A percentile compares a stretch with the other conserved stretches of the same genome.
Conservation (phyloP, 1,139 yeast genomes). For the Geotrichum histeridarum region DNA sequence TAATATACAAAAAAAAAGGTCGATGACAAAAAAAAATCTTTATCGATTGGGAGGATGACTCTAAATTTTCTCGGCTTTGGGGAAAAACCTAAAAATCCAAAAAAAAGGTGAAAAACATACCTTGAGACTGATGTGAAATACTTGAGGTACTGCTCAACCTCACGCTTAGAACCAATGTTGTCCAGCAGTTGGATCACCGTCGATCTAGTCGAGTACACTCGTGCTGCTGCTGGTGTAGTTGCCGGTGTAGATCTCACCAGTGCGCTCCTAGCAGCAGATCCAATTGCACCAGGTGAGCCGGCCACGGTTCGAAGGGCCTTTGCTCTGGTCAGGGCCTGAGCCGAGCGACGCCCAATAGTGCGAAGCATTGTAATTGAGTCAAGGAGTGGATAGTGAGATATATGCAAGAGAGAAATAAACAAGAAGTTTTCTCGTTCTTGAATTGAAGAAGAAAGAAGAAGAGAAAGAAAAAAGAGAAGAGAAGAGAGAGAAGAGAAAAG, state of each 20-base stretch:
- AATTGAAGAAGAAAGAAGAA: background rate
- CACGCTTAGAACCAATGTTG: constrained; percentile 94
- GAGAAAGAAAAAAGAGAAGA: background rate
- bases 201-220: constrained; percentile 63
- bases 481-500: background rate
- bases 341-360: constrained; percentile 16
- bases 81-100: background rate
- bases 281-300: constrained; percentile 7
- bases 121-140: constrained; percentile 82
- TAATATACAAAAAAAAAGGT: background rate
- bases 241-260: background rate
- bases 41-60: constrained; percentile 5
- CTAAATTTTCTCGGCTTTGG: background rate
- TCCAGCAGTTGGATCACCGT: constrained; percentile 91
- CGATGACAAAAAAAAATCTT: background rate
- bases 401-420: background rate
- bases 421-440: background rate
- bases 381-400: background rate
- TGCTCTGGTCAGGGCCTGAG: constrained; percentile 13
- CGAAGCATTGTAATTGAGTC: constrained; percentile 15
- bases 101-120: constrained; percentile 16
- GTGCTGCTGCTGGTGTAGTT: constrained; percentile 2
- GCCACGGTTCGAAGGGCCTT: constrained; percentile 9
- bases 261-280: constrained; percentile 1
- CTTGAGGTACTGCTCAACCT: constrained; percentile 93